These are phyloP conservation scores for Cladosporium phlei DNA, from an alignment of 2,329 filamentous ascomycete species.

Conservation along the genomic window DNA sequence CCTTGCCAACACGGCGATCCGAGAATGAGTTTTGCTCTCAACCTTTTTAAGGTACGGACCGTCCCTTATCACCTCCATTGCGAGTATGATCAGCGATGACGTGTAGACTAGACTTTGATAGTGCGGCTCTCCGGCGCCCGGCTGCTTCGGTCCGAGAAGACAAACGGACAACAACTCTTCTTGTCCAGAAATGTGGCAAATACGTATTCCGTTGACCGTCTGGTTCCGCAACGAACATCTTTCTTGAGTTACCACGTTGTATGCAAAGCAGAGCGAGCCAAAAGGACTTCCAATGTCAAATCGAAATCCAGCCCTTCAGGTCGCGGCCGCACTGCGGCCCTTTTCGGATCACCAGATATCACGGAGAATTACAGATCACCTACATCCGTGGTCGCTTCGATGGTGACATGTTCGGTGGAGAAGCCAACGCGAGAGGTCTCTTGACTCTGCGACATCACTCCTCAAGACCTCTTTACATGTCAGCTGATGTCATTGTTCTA, in stretches of 20 bases:
- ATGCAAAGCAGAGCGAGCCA: too few species aligned
- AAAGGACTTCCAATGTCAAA: neutral
- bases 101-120: neutral
- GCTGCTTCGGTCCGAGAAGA: neutral
- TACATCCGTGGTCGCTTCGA: neutral
- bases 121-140: neutral
- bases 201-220: neutral
- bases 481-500: too few species aligned
- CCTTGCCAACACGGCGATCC: neutral
- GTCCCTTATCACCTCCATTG: neutral
- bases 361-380: too few species aligned
- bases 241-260: neutral
- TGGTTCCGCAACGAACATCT: neutral
- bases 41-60: neutral
- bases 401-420: neutral
- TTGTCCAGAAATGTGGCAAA: neutral
- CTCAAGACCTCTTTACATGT: too few species aligned
- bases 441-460: too few species aligned
- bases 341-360: neutral
- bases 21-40: neutral
- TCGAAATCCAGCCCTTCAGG: neutral
- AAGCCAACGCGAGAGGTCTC: neutral
- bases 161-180: too few species aligned
- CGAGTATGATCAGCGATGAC: too few species aligned
- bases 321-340: constrained; percentile 3